These are phyloP conservation scores for Cladophialophora yegresii DNA, from an alignment of 2,329 filamentous ascomycete genomes.

Conservation along the genomic window DNA sequence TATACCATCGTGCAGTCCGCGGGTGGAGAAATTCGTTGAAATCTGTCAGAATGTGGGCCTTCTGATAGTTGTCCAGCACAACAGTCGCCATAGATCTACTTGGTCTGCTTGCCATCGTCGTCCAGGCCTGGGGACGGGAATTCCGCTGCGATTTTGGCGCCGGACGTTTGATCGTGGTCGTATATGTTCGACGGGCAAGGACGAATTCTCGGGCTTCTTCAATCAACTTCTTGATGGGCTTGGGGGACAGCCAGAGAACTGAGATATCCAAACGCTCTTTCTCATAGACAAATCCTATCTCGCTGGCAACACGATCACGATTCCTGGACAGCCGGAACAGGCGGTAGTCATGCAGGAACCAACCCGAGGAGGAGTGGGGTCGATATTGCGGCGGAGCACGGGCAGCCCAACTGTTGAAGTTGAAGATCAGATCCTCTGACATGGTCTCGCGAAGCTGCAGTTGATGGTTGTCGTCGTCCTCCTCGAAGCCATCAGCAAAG, in stretches of 20 bases:
- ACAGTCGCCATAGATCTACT: slow-evolving; percentile 72
- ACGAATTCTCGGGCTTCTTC: slow-evolving; percentile 50
- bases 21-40: slow-evolving; percentile 70
- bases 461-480: slow-evolving; percentile 40
- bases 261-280: slow-evolving; percentile 50
- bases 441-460: slow-evolving; percentile 34
- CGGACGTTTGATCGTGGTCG: slow-evolving; percentile 52
- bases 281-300: slow-evolving; percentile 36
- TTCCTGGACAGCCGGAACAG: slow-evolving; percentile 48
- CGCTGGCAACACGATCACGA: slow-evolving; percentile 39
- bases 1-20: slow-evolving; percentile 33
- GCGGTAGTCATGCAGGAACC: slow-evolving; percentile 48
- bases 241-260: slow-evolving; percentile 52
- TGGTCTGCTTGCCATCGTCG: slow-evolving; percentile 31
- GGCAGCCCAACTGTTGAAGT: slow-evolving; percentile 53
- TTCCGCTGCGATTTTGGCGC: slow-evolving; percentile 44
- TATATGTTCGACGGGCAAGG: slow-evolving; percentile 46
- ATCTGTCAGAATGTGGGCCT: slow-evolving; percentile 66
- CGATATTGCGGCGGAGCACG: slow-evolving; percentile 53
- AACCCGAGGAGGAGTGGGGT: slow-evolving; percentile 51
- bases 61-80: slow-evolving; percentile 68
- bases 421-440: slow-evolving; percentile 49
- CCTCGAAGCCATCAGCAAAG: slow-evolving; percentile 39
- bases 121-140: slow-evolving; percentile 30
- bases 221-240: slow-evolving; percentile 53